Percentiles rank a stretch among this genome's conserved stretches.
Evolutionary conservation across 2,329 filamentous ascomycete species (phyloP).

Genomic region (Fusarium continuum): DNA sequence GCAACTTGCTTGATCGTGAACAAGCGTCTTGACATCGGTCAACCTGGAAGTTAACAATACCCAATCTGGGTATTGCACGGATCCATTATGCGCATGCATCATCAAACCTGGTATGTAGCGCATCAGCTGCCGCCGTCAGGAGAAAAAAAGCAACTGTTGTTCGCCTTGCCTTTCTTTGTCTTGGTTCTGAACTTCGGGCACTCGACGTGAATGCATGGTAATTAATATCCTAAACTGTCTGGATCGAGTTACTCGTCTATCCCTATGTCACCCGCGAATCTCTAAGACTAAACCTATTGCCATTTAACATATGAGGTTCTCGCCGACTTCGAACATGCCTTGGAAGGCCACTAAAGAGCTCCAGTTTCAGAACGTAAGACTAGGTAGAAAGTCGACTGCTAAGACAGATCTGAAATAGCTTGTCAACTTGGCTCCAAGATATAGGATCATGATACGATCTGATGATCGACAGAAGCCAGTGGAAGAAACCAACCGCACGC

Average conservation of each 20-base stretch:
- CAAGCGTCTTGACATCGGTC: not conserved
- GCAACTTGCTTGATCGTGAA: slow-evolving; percentile 5
- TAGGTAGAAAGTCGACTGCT: not conserved
- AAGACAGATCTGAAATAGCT: slow-evolving; percentile 20
- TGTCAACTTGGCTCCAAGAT: not conserved
- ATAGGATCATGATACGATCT: slow-evolving; percentile 6
- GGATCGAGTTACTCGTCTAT: not conserved
- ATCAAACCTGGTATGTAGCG: slow-evolving; percentile 18
- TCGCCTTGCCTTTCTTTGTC: not conserved
- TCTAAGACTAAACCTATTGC: not conserved
- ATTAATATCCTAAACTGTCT: not conserved
- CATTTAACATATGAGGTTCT: not conserved
- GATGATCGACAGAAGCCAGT: slow-evolving; percentile 7
- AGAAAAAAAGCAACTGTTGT: slow-evolving; percentile 14
- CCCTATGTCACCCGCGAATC: not conserved
- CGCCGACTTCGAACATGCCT: not conserved
- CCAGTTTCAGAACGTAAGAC: not conserved
- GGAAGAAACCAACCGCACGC: not conserved
- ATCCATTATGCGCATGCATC: not conserved
- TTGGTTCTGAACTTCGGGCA: not conserved
- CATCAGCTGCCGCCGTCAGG: slow-evolving; percentile 4
- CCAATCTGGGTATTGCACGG: not conserved
- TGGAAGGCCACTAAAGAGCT: not conserved
- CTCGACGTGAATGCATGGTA: not conserved
- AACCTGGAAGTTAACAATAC: not conserved